Evolutionary conservation across 169 alveolate genomes (phyloP).

Genomic region (Babesia gibsoni): DNA sequence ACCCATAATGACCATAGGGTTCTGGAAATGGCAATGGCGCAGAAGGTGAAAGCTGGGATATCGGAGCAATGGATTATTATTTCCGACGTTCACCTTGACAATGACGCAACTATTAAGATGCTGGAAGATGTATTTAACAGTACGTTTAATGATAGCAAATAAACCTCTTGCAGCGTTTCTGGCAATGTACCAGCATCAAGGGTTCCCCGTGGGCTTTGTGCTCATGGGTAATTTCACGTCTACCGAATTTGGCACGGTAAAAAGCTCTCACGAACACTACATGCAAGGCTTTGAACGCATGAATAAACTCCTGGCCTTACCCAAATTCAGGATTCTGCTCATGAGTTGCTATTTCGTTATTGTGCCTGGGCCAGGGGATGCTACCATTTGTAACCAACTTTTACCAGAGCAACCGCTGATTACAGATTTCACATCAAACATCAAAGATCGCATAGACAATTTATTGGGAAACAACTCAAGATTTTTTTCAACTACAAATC

Average conservation of each 20-base stretch:
- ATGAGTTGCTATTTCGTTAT: slow-evolving; percentile 62
- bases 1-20: neutral
- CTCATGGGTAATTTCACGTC: slow-evolving; percentile 73
- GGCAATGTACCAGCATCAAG: slow-evolving; percentile 44
- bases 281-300: slow-evolving; percentile 39
- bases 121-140: slow-evolving; percentile 40
- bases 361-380: slow-evolving; percentile 73
- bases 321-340: slow-evolving; percentile 30
- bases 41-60: neutral
- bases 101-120: neutral
- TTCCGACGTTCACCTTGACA: slow-evolving; percentile 47
- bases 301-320: slow-evolving; percentile 16
- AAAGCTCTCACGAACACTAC: slow-evolving; percentile 6
- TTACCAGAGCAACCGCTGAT: slow-evolving; percentile 70
- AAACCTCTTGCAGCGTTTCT: slow-evolving; percentile 37
- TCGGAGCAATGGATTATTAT: slow-evolving; percentile 49
- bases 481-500: slow-evolving; percentile 63
- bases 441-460: slow-evolving; percentile 48
- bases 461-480: neutral
- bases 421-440: slow-evolving; percentile 44
- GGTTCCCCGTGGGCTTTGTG: slow-evolving; percentile 68
- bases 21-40: slow-evolving; percentile 6
- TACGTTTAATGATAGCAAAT: neutral
- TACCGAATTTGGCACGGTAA: slow-evolving; percentile 13
- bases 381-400: slow-evolving; percentile 64